Evolutionary conservation across 768 basidiomycete species (phyloP), one percentile per base, ranked within the genome.

Genomic region (Leccinellum rugosiceps): DNA sequence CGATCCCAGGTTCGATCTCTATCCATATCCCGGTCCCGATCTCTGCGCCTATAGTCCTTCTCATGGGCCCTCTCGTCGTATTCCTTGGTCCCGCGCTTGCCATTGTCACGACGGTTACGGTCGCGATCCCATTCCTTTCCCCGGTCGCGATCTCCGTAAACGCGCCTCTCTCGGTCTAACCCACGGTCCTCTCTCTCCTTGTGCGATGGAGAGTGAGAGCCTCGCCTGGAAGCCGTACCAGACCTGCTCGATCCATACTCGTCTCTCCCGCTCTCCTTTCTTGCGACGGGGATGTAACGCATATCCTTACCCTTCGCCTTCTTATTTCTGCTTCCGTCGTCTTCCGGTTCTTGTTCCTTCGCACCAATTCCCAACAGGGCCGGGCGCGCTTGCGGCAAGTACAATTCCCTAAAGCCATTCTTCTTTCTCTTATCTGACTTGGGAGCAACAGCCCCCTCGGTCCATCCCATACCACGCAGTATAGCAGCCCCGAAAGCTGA

Each of bases 401-500:
- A 94, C 2, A 94, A 88, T 63, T 93, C 84, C 2, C 83, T 78
- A 15, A 85, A 69, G 2, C 85, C 89, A 58, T 83, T 76, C 52
- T 72, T 72, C 2, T 62, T 80, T 15, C 84, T 80, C 9, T 81
- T 77, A 35, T 82, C 85, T 45, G 45, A 55, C 48, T 82, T 78
- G 23, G 85, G 79, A 3, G 90, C 91, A 4, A 87, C 84, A 4
- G 81, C 81, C 1, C 90, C 89, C 34, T 90, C 86, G 58, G 90
- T 90, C 94, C 94, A 98, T 3, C 95, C 95, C 97, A 98, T 98
- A 0, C 96, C 96, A 46, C 94, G 83, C 4, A 97, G 78, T 64
- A 98, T 81, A 7, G 97, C 97, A 5, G 90, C 86, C 6, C 97
- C 96, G 63, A 98, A 99, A 55, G 92, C 88, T 6, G 89, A 87